Conservation (phyloP, 768 basidiomycete genomes). For the Lanmaoa rubissima region DNA sequence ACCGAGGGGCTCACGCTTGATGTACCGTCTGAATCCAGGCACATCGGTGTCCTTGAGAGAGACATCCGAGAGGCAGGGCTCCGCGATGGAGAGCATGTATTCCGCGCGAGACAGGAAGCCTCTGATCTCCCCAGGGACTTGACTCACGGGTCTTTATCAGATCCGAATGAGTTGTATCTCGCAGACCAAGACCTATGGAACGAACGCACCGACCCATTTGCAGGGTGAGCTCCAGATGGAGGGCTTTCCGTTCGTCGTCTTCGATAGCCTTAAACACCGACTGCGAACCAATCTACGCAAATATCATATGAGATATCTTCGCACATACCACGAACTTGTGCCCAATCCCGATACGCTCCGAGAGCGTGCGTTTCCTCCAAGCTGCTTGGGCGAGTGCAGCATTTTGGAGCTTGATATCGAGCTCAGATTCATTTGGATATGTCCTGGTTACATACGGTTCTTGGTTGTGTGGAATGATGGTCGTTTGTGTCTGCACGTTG, state of each 20-base stretch:
- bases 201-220: conserved; percentile 86
- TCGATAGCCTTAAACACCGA: conserved; percentile 46
- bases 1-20: conserved; percentile 81
- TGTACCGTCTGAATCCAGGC: conserved; percentile 80
- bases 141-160: conserved; percentile 66
- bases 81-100: conserved; percentile 85
- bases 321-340: conserved; percentile 65
- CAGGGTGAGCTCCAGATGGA: conserved; percentile 67
- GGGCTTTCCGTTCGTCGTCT: conserved; percentile 49
- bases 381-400: conserved; percentile 67
- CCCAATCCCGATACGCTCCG: conserved; percentile 68
- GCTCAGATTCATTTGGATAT: conserved; percentile 59
- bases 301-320: not conserved
- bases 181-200: not conserved
- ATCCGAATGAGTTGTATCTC: not conserved
- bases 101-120: conserved; percentile 80
- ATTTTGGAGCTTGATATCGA: conserved; percentile 57
- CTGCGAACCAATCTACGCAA: conserved; percentile 23
- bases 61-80: conserved; percentile 69
- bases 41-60: conserved; percentile 73
- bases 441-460: conserved; percentile 52
- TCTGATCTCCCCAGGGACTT: conserved; percentile 73
- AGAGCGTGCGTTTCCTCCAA: conserved; percentile 62
- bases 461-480: conserved; percentile 81
- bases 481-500: conserved; percentile 56